Conservation (phyloP, 2,329 filamentous ascomycete species). For the Phialocephala sp. region DNA sequence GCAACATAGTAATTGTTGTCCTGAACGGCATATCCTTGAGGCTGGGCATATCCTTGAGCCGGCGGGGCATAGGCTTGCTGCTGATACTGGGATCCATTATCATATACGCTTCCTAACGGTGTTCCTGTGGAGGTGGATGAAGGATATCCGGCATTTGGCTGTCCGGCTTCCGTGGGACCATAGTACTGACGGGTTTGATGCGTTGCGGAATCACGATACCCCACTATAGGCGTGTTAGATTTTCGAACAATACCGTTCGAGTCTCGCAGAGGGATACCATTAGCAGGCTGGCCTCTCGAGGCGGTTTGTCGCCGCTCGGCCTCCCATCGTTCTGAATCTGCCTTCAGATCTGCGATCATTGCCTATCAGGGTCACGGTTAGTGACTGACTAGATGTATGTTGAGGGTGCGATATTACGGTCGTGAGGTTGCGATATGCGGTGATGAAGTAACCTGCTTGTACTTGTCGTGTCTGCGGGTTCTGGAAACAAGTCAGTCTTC, state of each 20-base stretch:
- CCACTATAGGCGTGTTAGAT: constrained; percentile 46
- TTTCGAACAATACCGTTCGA: constrained; percentile 41
- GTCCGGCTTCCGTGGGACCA: constrained; percentile 40
- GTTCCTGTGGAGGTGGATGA: constrained; percentile 26
- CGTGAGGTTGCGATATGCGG: constrained; percentile 78
- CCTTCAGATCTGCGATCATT: constrained; percentile 60
- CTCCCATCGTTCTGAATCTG: constrained; percentile 58
- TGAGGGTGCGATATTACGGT: constrained; percentile 57
- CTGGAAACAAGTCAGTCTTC: constrained; percentile 43
- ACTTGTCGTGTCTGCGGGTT: constrained; percentile 63
- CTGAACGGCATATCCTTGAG: constrained; percentile 34
- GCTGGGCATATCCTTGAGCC: constrained; percentile 34
- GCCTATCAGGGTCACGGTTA: constrained; percentile 46
- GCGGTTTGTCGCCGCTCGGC: constrained; percentile 40
- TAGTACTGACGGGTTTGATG: constrained; percentile 45
- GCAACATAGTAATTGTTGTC: constrained; percentile 41
- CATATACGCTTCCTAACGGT: constrained; percentile 37
- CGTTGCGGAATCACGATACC: constrained; percentile 43
- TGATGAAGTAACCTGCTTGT: constrained; percentile 77
- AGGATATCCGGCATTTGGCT: constrained; percentile 33
- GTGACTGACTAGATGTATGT: constrained; percentile 19
- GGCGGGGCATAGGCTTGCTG: constrained; percentile 34
- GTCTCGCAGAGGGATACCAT: constrained; percentile 44
- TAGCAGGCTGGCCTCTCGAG: constrained; percentile 39
- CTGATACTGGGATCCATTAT: constrained; percentile 32